Evolutionary conservation across 441 rosid genomes (phyloP).

Genomic region (Brassica balearica): DNA sequence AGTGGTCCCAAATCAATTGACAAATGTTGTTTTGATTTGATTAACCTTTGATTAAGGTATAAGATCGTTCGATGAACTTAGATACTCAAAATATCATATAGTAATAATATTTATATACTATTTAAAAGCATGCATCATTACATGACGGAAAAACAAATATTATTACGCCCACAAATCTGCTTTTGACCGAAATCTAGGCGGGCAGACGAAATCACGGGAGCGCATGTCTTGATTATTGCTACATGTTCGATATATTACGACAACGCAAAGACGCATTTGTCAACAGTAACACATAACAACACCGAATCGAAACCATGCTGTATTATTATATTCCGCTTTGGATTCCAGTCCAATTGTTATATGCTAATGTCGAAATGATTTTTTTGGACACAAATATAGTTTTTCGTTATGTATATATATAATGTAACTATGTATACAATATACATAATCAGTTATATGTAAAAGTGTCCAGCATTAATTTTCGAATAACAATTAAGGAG

Average conservation of each 20-base stretch:
- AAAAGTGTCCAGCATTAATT: background rate
- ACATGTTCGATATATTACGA: slow-evolving; percentile 41
- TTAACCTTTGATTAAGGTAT: slow-evolving; percentile 26
- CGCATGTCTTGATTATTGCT: slow-evolving; percentile 33
- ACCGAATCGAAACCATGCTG: background rate
- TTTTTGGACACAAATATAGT: background rate
- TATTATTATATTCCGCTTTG: background rate
- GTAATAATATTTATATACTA: background rate
- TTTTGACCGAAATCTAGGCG: slow-evolving; percentile 36
- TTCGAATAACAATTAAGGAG: slow-evolving; percentile 24
- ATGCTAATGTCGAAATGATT: background rate
- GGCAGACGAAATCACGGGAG: background rate
- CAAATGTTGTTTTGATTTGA: slow-evolving; percentile 31
- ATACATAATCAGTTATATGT: background rate
- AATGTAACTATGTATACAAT: background rate
- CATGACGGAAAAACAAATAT: background rate
- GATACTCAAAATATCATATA: slow-evolving; percentile 19
- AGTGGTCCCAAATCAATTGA: slow-evolving; percentile 33
- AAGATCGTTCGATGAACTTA: slow-evolving; percentile 17
- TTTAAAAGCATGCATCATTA: slow-evolving; percentile 34
- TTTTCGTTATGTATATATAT: background rate
- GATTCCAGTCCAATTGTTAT: background rate
- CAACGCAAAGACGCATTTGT: slow-evolving; percentile 25
- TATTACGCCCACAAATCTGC: slow-evolving; percentile 26
- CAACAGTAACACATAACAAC: background rate